phyloP scores from a whole-genome alignment of 2,329 filamentous ascomycete genomes.

The Sporothrix curviconia region DNA sequence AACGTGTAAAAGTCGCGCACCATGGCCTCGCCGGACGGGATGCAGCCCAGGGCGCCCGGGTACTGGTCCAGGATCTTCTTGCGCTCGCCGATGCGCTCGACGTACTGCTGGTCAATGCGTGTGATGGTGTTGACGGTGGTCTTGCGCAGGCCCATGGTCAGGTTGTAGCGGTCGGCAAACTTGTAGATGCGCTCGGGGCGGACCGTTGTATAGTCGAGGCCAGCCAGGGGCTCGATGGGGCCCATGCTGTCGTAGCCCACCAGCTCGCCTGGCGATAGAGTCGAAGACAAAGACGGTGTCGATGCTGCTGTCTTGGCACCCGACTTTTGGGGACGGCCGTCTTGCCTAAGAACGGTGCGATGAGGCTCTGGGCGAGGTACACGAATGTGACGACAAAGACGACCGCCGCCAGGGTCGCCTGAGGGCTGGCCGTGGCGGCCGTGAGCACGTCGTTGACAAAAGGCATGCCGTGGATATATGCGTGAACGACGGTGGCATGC shows the following conservation, averaged over 20 bases:
- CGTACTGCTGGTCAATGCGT: constrained; percentile 16
- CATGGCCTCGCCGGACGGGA: constrained; percentile 11
- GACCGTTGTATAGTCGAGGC: constrained; percentile 10
- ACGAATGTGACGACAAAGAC: no score
- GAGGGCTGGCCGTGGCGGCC: background rate
- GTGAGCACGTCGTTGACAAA: background rate
- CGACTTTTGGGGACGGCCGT: background rate
- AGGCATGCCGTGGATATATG: background rate
- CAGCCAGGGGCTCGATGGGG: constrained; percentile 8
- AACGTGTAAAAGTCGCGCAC: constrained; percentile 16
- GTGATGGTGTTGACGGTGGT: constrained; percentile 16
- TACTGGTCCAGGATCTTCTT: constrained; percentile 13
- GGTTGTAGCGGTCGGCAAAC: constrained; percentile 17
- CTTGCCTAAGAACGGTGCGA: no score
- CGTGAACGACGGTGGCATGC: background rate
- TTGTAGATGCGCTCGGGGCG: constrained; percentile 14
- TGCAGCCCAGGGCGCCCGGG: constrained; percentile 12
- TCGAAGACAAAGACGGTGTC: no score
- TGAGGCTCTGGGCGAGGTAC: no score
- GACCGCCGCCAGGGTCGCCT: background rate
- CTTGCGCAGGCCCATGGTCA: constrained; percentile 18
- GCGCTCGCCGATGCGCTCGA: constrained; percentile 15
- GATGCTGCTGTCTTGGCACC: background rate
- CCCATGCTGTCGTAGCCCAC: constrained; percentile 13
- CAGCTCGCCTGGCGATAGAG: no score